Percentiles rank a stretch among this genome's conserved stretches.
Evolutionary conservation across 73 alveolate genomes (phyloP).

Genomic region (Uronychia setigera): DNA sequence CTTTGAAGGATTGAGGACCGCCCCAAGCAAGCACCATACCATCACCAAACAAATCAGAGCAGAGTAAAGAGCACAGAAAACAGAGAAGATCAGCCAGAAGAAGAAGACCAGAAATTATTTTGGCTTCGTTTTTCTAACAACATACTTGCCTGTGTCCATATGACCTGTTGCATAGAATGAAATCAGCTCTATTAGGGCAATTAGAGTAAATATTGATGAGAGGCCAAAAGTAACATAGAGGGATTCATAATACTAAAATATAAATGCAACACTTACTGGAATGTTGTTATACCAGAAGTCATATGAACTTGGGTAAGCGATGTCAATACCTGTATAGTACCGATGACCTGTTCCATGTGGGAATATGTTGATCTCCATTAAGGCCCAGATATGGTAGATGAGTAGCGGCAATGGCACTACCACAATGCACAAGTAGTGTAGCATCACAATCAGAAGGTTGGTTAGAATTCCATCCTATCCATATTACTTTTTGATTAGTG

Average conservation of each 20-base stretch:
- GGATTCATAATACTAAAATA: neutral
- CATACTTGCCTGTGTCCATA: conserved; percentile 23
- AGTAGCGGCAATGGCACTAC: conserved; percentile 12
- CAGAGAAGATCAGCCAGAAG: conserved; percentile 5
- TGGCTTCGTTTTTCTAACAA: neutral
- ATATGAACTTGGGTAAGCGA: conserved; percentile 3
- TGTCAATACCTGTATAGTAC: neutral
- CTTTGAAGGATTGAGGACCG: conserved; percentile 31
- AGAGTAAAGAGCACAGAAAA: neutral
- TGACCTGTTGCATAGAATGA: conserved; percentile 23
- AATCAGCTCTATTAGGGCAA: conserved; percentile 23
- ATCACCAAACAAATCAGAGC: neutral
- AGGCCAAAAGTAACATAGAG: neutral
- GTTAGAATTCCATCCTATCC: conserved; percentile 15
- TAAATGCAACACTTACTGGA: neutral
- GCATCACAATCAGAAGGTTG: conserved; percentile 3
- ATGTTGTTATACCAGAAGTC: conserved; percentile 5
- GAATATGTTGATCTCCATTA: neutral
- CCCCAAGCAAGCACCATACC: conserved; percentile 39
- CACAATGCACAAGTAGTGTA: neutral
- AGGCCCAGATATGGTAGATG: conserved; percentile 2
- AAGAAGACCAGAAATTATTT: neutral
- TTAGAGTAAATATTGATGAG: neutral
- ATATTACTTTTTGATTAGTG: neutral
- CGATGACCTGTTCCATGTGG: neutral